Base-by-base conservation (phyloP, 2,329 filamentous ascomycete species). In the Fusarium anguioides region DNA sequence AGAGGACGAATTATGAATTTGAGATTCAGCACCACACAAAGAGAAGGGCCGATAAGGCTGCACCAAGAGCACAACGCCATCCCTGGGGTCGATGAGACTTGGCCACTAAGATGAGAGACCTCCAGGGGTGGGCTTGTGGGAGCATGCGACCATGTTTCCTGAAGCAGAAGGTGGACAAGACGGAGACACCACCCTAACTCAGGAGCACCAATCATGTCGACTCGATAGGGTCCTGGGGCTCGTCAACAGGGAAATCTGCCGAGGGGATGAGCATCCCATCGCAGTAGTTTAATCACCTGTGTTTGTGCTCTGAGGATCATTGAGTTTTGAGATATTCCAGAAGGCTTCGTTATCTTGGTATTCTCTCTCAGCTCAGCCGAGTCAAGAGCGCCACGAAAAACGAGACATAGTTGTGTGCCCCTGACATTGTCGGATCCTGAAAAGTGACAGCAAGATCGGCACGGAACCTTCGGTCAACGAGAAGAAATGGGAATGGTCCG, bases 161-260 rank as follows among this genome's bases (percentile, higher is more conserved):
- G 68, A 77, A 77, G 66, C 56, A 78, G 76, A 78, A 78, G 76
- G 76, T 78, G 74, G 68, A 74, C 72, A 73, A 66, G 58, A 59
- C 63, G 67, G 70, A 73, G 71, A 70, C 75, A 76, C 75, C 74
- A 72, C 67, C 68, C 66, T 66, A 68, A 61, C 68, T 48, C 54
- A 63, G 42, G 58, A 64, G 65, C 73, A 66, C 76, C 76, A 78
- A 78, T 78, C 75, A 77, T 18, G 44, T 24, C 44, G 55, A 29
- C 55, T 65, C 67, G 72, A 74, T 75, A 75, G 51, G 60, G 60
- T 66, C 72, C 66, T 68, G 51, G 56, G 36, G 45, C 55, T 64
- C 63, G 69, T 59, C 39, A 61, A 70, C 60, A 68, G 50, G 70
- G 62, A 56, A 69, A 72, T 71, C 68, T 73, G 53, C 71, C 71